These are phyloP conservation scores for Escovopsis weberi DNA, from an alignment of 2,329 filamentous ascomycete genomes.

Conservation along the genomic window DNA sequence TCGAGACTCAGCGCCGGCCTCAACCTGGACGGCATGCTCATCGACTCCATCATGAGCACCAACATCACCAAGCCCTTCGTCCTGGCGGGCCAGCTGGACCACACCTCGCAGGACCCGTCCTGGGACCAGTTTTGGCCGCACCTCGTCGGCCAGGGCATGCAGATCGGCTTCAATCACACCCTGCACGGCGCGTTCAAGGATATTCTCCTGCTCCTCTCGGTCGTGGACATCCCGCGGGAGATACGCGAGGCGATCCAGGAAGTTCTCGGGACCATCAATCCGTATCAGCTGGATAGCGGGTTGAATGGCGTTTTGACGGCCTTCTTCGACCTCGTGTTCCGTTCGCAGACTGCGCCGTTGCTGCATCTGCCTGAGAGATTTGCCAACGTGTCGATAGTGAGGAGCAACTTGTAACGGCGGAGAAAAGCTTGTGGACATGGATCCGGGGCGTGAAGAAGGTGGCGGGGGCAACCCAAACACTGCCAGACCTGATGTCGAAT, in stretches of 20 bases:
- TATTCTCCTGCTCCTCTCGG: conserved; percentile 13
- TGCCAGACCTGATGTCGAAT: no score
- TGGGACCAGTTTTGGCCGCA: conserved; percentile 18
- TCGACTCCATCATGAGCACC: conserved; percentile 16
- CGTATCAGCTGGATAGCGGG: conserved; percentile 7
- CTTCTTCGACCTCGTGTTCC: conserved; percentile 11
- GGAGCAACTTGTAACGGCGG: conserved; percentile 6
- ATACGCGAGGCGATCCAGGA: conserved; percentile 1
- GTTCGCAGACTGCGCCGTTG: conserved; percentile 4
- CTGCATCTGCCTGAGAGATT: conserved; percentile 1
- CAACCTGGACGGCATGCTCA: conserved; percentile 25
- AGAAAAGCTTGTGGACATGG: background rate
- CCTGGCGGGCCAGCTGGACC: conserved; percentile 16
- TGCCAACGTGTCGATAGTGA: conserved; percentile 8
- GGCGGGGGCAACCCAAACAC: no score
- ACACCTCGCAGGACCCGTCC: conserved; percentile 15
- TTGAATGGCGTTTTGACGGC: conserved; percentile 10
- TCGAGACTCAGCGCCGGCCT: conserved; percentile 21
- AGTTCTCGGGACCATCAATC: conserved; percentile 8
- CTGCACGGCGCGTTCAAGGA: conserved; percentile 20
- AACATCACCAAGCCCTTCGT: conserved; percentile 16
- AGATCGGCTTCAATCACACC: conserved; percentile 13
- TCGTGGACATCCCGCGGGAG: conserved; percentile 9
- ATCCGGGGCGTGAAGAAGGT: no score
- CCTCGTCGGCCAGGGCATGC: conserved; percentile 12